Evolutionary conservation across 2,329 filamentous ascomycete species (phyloP), one percentile per base, ranked within the genome.

Genomic region (Penicillium vulpinum): DNA sequence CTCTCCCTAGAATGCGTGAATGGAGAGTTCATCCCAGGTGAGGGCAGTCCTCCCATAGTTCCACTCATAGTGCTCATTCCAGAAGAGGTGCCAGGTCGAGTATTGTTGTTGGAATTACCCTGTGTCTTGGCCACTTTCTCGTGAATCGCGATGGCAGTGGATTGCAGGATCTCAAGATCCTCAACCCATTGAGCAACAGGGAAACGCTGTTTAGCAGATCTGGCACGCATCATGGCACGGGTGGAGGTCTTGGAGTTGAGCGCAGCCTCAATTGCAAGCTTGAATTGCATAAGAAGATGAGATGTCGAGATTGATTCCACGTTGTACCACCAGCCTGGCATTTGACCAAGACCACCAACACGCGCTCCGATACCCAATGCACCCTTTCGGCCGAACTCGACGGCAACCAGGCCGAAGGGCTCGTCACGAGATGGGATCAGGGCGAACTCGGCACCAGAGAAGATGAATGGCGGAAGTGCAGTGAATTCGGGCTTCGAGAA

Each of bases 311-410:
- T 85, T 0, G 84, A 87, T 70, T 88, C 86, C 57, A 88, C 83
- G 0, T 86, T 88, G 69, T 84, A 88, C 86, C 86, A 88, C 82
- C 85, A 88, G 33, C 86, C 86, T 16, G 86, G 86, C 85, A 88
- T 88, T 67, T 87, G 83, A 33, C 86, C 85, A 29, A 88, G 77
- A 58, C 86, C 86, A 66, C 86, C 86, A 43, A 88, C 86, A 55
- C 85, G 79, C 18, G 85, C 83, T 51, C 86, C 86, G 54, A 88
- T 84, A 70, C 86, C 86, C 33, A 88, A 77, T 11, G 86, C 86
- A 65, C 86, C 86, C 71, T 88, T 88, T 38, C 86, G 79, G 57
- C 86, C 86, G 62, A 88, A 88, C 63, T 88, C 86, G 47, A 88
- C 86, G 22, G 86, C 86, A 10, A 88, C 86, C 41, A 88, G 75